A percentile compares a stretch with the other conserved stretches of the same genome.
These are phyloP conservation scores for Oryza rufipogon DNA, from an alignment of 176 grass and related monocot genomes.

Conservation along the genomic window DNA sequence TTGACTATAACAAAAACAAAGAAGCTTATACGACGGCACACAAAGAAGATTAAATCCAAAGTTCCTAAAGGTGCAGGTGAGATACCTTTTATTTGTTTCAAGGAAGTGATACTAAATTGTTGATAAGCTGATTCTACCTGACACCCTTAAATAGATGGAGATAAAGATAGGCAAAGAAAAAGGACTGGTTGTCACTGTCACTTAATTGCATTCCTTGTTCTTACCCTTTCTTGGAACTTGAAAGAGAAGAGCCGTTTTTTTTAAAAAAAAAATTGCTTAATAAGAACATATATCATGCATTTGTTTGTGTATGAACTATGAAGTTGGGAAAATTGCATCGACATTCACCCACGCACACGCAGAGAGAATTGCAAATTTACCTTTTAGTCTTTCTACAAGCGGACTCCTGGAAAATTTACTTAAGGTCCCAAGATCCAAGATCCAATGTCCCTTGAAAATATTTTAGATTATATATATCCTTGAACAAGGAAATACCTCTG, in stretches of 20 bases:
- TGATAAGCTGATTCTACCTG: slow-evolving; percentile 2
- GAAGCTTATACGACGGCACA: slow-evolving; percentile 86
- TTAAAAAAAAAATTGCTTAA: neutral
- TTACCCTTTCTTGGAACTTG: slow-evolving; percentile 1
- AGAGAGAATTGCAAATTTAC: neutral
- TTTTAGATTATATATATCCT: neutral
- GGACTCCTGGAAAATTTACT: neutral
- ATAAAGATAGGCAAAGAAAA: slow-evolving; percentile 25
- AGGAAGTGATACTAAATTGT: neutral
- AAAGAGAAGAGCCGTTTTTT: neutral
- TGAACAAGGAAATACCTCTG: slow-evolving; percentile 7
- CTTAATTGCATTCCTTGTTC: slow-evolving; percentile 15
- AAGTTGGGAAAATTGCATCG: neutral
- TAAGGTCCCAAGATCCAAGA: slow-evolving; percentile 7
- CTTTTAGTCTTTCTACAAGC: slow-evolving; percentile 5
- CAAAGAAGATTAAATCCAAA: slow-evolving; percentile 76
- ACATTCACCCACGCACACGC: neutral
- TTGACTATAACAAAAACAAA: slow-evolving; percentile 89
- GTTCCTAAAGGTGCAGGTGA: slow-evolving; percentile 59
- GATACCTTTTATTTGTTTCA: neutral
- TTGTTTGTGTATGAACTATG: slow-evolving; percentile 1
- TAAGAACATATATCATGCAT: slow-evolving; percentile 19
- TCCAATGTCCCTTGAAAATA: neutral
- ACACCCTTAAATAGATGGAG: slow-evolving; percentile 13
- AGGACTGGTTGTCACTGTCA: neutral